Percentiles rank a stretch among this genome's conserved stretches.
phyloP scores from a whole-genome alignment of 2,329 filamentous ascomycete species.

The Cladosporium velox region DNA sequence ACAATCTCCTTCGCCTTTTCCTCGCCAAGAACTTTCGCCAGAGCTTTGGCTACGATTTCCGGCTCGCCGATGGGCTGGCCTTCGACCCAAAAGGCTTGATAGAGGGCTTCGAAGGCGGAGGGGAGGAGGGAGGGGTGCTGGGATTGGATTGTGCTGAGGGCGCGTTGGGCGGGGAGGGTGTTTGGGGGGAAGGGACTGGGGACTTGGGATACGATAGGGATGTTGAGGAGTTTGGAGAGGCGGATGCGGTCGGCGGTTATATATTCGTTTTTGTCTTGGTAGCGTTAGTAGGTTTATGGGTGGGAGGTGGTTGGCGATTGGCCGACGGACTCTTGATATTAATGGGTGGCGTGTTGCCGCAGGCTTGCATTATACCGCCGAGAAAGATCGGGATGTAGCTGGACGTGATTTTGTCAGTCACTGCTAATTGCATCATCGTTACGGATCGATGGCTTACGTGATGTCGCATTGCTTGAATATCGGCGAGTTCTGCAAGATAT shows the following conservation, averaged over 20 bases:
- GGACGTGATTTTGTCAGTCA: background rate
- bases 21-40: constrained; percentile 51
- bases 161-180: constrained; percentile 56
- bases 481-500: too few species aligned
- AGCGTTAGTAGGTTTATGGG: background rate
- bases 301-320: background rate
- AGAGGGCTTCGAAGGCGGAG: constrained; percentile 50
- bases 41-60: constrained; percentile 47
- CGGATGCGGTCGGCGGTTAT: constrained; percentile 56
- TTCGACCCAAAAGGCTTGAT: constrained; percentile 55
- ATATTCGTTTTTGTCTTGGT: constrained; percentile 65
- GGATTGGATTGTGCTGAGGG: constrained; percentile 51
- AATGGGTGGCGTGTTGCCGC: constrained; percentile 57
- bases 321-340: constrained; percentile 54
- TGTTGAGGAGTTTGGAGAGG: constrained; percentile 55
- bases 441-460: background rate
- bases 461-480: constrained; percentile 58
- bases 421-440: background rate
- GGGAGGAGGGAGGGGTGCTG: constrained; percentile 46
- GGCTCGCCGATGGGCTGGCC: constrained; percentile 48
- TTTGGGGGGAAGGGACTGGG: constrained; percentile 57
- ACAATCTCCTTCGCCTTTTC: constrained; percentile 46
- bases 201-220: constrained; percentile 51
- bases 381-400: constrained; percentile 62
- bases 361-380: constrained; percentile 60